Percentiles rank a stretch among this genome's conserved stretches.
Evolutionary conservation across 805 yeast species (phyloP).

Genomic region (Wickerhamomyces bovis): DNA sequence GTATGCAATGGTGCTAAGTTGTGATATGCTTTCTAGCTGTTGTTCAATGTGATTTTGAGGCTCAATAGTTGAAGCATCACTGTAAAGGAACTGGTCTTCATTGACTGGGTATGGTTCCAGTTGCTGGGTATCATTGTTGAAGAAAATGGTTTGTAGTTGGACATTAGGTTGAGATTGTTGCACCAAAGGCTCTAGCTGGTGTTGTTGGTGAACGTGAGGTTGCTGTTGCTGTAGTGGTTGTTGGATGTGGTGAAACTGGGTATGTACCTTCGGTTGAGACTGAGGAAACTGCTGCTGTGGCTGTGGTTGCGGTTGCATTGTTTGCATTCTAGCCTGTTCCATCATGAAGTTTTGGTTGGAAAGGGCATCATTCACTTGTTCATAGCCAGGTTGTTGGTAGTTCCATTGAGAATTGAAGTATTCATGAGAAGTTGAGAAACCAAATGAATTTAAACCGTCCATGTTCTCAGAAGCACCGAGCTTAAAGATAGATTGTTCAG

Average conservation of each 20-base stretch:
- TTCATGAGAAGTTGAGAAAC: neutral
- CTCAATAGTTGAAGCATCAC: neutral
- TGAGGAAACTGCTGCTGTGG: neutral
- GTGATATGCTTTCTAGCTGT: neutral
- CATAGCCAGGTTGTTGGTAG: neutral
- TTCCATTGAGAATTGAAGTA: slow-evolving; percentile 7
- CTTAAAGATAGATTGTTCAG: slow-evolving; percentile 1
- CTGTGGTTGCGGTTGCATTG: slow-evolving; percentile 1
- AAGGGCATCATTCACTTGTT: neutral
- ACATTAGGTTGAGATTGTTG: neutral
- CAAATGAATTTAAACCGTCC: neutral
- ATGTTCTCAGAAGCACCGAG: neutral
- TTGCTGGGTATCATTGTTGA: neutral
- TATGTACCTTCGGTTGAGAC: neutral
- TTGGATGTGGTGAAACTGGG: neutral
- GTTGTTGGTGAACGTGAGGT: neutral
- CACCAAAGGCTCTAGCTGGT: neutral
- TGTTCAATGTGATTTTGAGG: neutral
- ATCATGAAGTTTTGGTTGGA: neutral
- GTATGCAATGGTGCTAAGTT: slow-evolving; percentile 6
- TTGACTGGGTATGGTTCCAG: neutral
- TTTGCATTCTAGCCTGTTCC: neutral
- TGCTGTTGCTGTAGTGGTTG: neutral
- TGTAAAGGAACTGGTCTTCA: neutral
- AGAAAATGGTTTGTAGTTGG: neutral